Base-by-base conservation (phyloP, 2,329 filamentous ascomycete species). In the Neophaeococcomyces aloes region DNA sequence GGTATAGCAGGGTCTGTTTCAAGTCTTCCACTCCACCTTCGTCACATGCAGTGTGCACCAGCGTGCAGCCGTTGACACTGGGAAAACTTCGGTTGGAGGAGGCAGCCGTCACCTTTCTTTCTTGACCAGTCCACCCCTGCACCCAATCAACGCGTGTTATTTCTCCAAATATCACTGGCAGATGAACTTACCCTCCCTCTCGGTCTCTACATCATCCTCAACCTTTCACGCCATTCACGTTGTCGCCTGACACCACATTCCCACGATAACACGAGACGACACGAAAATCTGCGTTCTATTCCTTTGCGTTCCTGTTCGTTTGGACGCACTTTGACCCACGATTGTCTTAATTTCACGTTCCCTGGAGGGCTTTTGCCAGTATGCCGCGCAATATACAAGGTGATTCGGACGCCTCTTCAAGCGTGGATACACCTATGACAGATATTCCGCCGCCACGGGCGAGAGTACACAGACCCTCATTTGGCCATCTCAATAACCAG, bases 141-240 rank as follows among this genome's bases (percentile, higher is more conserved):
- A 66, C 63, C 10, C 69, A 70, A 44, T 44, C 39, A 77, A 57
- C 76, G 73, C 54, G 59, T 64, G 44, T 72, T 76, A 61, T 76
- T 72, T 57, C 67, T 75, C 66, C 76, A 77, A 61, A 66, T 76
- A 2, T 72, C 68, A 14, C 65, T 21, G 31, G 41, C 27, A 17
- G 33, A 44, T 43, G 30, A 32, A 23, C 32, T 25, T 38, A 7
- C 19, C 42, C 25, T 19, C 15, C 35, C 19, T 39, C 33, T 30
- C 38, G 29, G 38, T 34, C 36, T 38, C 25, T 35, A 17, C 38
- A 44, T 47, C 48, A 49, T 47, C 41, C 41, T 13, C 15, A 23
- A n/a, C 29, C 25, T 21, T n/a, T 45, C 14, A 29, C 33, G 10
- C 23, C 10, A 27, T 27, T 10, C 23, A 27, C 23, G 23, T 27